A percentile compares a stretch with the other conserved stretches of the same genome.
Evolutionary conservation across 306 rosid species (phyloP).

Genomic region (Cicer judaicum): DNA sequence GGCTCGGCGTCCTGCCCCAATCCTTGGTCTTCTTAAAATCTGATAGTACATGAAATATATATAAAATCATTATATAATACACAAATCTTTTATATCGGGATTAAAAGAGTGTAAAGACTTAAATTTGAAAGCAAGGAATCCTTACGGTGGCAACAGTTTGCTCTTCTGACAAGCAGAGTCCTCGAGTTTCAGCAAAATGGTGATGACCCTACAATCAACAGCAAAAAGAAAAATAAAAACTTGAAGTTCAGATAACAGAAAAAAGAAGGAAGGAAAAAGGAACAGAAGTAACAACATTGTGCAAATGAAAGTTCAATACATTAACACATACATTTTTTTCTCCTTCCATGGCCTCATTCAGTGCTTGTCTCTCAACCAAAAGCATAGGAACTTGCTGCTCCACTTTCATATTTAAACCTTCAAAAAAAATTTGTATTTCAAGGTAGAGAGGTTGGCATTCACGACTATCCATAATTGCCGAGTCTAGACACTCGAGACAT

Average conservation of each 20-base stretch:
- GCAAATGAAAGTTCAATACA: conserved; percentile 4
- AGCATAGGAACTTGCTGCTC: conserved; percentile 98
- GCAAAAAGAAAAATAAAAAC: conserved; percentile 36
- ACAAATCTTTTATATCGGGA: conserved; percentile 35
- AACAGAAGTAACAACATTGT: not conserved
- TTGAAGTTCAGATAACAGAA: conserved; percentile 9
- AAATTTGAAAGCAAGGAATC: conserved; percentile 42
- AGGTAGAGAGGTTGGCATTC: conserved; percentile 99
- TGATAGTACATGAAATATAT: conserved; percentile 43
- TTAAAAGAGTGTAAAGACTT: conserved; percentile 13
- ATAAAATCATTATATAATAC: conserved; percentile 16
- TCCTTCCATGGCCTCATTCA: conserved; percentile 98
- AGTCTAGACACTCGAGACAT: conserved; percentile 98
- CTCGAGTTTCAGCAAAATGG: conserved; percentile 97
- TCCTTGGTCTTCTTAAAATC: conserved; percentile 83
- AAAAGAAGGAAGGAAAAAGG: not conserved
- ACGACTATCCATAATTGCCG: conserved; percentile 87
- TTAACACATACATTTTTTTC: conserved; percentile 69
- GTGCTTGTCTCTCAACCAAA: conserved; percentile 97
- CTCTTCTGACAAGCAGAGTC: conserved; percentile 98
- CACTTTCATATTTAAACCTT: conserved; percentile 94
- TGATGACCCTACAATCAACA: conserved; percentile 80
- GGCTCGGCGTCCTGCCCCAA: conserved; percentile 73
- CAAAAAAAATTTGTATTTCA: conserved; percentile 93
- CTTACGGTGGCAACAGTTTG: conserved; percentile 92